phyloP scores from a whole-genome alignment of 805 yeast genomes.

The Candida ponderosae region DNA sequence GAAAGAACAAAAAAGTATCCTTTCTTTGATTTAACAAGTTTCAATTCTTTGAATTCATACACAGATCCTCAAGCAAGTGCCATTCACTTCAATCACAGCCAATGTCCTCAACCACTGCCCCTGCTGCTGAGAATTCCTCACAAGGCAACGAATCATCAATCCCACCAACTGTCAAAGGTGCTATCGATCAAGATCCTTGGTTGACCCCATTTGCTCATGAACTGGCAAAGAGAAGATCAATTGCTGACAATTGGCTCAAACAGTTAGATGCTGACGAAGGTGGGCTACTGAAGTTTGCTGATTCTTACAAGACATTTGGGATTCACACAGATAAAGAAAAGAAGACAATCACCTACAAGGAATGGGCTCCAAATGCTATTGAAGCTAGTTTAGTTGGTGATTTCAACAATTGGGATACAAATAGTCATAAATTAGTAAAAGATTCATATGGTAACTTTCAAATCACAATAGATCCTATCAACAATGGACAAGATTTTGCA shows the following conservation, averaged over 20 bases:
- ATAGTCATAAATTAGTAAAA: slow-evolving; percentile 43
- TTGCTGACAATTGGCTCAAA: slow-evolving; percentile 57
- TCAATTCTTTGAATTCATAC: no score
- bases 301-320: slow-evolving; percentile 72
- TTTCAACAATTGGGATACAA: slow-evolving; percentile 76
- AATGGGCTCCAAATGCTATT: slow-evolving; percentile 88
- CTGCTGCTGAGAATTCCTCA: no score
- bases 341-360: slow-evolving; percentile 55
- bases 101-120: no score
- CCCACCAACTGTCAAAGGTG: slow-evolving; percentile 42
- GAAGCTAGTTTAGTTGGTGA: slow-evolving; percentile 83
- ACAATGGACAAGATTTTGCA: slow-evolving; percentile 43
- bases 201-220: slow-evolving; percentile 69
- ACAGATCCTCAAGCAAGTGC: no score
- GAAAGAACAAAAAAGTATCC: no score
- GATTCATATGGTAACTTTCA: slow-evolving; percentile 70
- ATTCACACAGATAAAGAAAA: slow-evolving; percentile 50
- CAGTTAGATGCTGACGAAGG: slow-evolving; percentile 52
- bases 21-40: no score
- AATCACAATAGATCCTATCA: slow-evolving; percentile 45
- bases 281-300: slow-evolving; percentile 62
- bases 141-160: slow-evolving; percentile 10
- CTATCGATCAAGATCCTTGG: slow-evolving; percentile 79
- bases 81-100: no score
- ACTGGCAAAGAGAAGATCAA: slow-evolving; percentile 56